Conservation (phyloP, 2,329 filamentous ascomycete genomes). For the Penicillium fuscoglaucum region DNA sequence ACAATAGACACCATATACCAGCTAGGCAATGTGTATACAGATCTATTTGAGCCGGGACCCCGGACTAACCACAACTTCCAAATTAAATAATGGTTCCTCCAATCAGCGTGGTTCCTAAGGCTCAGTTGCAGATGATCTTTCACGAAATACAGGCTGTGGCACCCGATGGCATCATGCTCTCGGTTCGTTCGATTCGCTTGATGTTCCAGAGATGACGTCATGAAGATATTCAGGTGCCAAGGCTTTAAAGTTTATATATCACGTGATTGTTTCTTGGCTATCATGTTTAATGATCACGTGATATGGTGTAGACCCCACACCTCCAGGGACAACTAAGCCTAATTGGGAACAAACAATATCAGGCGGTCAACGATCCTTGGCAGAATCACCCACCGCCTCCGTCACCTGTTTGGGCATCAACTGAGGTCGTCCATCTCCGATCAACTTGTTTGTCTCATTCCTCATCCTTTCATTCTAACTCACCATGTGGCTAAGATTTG, state of each 20-base stretch:
- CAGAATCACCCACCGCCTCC: constrained; percentile 9
- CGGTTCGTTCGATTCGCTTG: background rate
- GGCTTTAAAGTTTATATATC: background rate
- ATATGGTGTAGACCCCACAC: background rate
- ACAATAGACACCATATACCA: background rate
- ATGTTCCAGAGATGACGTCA: background rate
- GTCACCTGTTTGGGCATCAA: constrained; percentile 7
- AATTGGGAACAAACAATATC: background rate
- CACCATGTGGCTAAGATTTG: constrained; percentile 11
- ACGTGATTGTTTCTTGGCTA: background rate
- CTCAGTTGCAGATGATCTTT: background rate
- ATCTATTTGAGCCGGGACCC: background rate
- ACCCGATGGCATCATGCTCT: background rate
- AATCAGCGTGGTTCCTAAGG: background rate
- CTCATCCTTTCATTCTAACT: constrained; percentile 8
- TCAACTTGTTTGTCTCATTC: background rate
- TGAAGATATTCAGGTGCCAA: background rate
- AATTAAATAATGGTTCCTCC: background rate
- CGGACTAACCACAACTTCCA: no score
- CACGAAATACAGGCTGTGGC: background rate
- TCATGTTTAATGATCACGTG: background rate
- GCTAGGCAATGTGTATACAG: background rate
- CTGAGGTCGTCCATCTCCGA: background rate
- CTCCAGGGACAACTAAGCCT: background rate
- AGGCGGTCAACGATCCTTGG: background rate